phyloP scores from a whole-genome alignment of 2,329 filamentous ascomycete species.

The Colletotrichum spinosum region DNA sequence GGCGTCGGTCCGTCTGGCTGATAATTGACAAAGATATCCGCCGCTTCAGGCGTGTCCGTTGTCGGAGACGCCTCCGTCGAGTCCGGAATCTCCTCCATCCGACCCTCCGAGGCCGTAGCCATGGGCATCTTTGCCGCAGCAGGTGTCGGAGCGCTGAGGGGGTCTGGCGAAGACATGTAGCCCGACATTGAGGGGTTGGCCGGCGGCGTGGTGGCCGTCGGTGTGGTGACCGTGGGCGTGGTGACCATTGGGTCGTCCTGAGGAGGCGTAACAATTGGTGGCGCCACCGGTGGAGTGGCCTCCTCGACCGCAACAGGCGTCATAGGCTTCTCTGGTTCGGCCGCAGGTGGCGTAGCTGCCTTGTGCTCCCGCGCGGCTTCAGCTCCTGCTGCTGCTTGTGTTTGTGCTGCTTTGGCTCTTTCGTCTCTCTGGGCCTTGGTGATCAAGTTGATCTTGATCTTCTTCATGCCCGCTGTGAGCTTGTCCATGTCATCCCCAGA shows the following conservation, averaged over 20 bases:
- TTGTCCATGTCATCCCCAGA: conserved; percentile 60
- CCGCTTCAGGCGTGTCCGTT: conserved; percentile 36
- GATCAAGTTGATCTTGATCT: conserved; percentile 71
- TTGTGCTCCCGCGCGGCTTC: conserved; percentile 25
- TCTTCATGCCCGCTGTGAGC: conserved; percentile 70
- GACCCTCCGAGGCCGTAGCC: conserved; percentile 38
- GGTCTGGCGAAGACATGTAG: conserved; percentile 11
- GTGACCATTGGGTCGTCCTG: conserved; percentile 12
- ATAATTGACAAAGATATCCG: conserved; percentile 64
- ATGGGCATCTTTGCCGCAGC: conserved; percentile 7
- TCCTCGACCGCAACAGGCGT: conserved; percentile 12
- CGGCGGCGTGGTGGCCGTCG: conserved; percentile 10
- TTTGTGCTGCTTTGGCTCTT: conserved; percentile 50
- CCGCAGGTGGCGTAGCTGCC: conserved; percentile 38
- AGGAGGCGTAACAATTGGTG: conserved; percentile 24
- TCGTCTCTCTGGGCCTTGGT: conserved; percentile 70
- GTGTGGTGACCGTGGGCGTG: neutral
- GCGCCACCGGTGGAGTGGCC: conserved; percentile 1
- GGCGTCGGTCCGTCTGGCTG: conserved; percentile 65
- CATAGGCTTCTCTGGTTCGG: conserved; percentile 36
- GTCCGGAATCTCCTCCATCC: conserved; percentile 42
- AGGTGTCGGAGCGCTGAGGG: conserved; percentile 21
- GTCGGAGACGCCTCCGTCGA: conserved; percentile 45
- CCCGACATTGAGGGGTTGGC: conserved; percentile 2
- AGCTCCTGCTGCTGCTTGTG: neutral